These are phyloP conservation scores for Dothistroma pini DNA, from an alignment of 2,329 filamentous ascomycete genomes.

Conservation along the genomic window DNA sequence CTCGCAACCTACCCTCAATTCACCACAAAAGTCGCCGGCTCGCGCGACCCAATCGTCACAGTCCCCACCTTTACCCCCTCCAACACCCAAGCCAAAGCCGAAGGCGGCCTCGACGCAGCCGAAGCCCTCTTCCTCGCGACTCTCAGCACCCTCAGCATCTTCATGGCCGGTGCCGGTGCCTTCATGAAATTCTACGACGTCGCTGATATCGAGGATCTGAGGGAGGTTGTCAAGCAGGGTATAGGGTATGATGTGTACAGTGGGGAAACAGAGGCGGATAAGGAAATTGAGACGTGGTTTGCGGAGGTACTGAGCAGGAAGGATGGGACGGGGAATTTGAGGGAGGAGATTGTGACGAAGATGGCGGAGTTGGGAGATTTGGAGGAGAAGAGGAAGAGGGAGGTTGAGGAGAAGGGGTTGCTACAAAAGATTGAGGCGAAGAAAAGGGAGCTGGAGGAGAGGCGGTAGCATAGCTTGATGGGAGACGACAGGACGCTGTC, in stretches of 20 bases:
- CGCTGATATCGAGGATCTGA: slow-evolving; percentile 50
- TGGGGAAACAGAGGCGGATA: slow-evolving; percentile 48
- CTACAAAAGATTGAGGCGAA: slow-evolving; percentile 3
- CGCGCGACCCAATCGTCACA: slow-evolving; percentile 9
- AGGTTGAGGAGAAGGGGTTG: not conserved
- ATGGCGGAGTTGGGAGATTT: slow-evolving; percentile 30
- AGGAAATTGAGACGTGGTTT: slow-evolving; percentile 54
- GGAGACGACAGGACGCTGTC: not conserved
- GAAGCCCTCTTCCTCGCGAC: slow-evolving; percentile 85
- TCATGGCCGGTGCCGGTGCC: slow-evolving; percentile 70
- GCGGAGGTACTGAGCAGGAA: slow-evolving; percentile 48
- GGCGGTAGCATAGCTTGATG: not conserved
- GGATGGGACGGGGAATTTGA: slow-evolving; percentile 37
- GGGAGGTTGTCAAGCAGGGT: slow-evolving; percentile 54
- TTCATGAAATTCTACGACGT: slow-evolving; percentile 75
- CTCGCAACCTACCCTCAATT: slow-evolving; percentile 55
- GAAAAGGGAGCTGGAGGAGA: slow-evolving; percentile 4
- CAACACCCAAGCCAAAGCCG: slow-evolving; percentile 17
- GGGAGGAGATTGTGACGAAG: slow-evolving; percentile 27
- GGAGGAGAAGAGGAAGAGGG: slow-evolving; percentile 22
- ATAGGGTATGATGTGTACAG: slow-evolving; percentile 59
- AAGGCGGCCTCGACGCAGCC: slow-evolving; percentile 68
- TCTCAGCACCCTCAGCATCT: slow-evolving; percentile 74
- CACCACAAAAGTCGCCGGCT: slow-evolving; percentile 7
- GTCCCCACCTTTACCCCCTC: slow-evolving; percentile 19